Base-by-base conservation (phyloP, 1,284 basidiomycete species). In the Pulveroboletus sp. region DNA sequence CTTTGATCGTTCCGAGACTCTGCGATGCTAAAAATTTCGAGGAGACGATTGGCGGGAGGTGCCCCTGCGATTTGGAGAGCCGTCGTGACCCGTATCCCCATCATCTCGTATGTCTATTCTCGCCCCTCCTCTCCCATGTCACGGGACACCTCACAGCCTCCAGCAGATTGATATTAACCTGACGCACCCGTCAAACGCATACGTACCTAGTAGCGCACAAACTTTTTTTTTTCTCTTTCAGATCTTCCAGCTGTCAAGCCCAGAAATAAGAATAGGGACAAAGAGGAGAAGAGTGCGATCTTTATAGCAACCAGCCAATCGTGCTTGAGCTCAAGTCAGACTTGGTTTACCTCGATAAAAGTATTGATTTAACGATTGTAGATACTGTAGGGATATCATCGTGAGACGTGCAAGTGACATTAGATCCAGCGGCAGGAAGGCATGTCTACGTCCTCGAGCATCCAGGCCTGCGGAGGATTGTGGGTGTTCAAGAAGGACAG, bases 381-480 rank as follows among this genome's bases (percentile, higher is more conserved):
- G 42, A 57, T 71, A 64, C 45, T 63, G 62, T 72, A 72, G 44
- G 67, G 68, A 67, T 71, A 71, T 70, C 65, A 51, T 61, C 43
- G 52, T 52, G 46, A 68, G 28, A 65, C 58, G 62, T 49, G 49
- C 38, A 29, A 50, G 48, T n/a, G 61, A 39, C 31, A 56, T 56
- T 56, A 65, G 42, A 59, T 67, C 43, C 40, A 54, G 35, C n/a
- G 48, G 44, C 47, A 52, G 40, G n/a, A 47, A 53, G 42, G 43
- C 43, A 14, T 22, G 49, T 35, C 38, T 12, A 47, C 22, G 47
- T 49, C 43, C 45, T 49, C 43, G 40, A 49, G 31, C 53, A 59
- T 54, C 52, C 28, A 46, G 31, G 42, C 39, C 36, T 39, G 44
- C 35, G 24, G 18, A 44, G 39, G 43, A 49, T 49, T 4, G 42